phyloP scores from a whole-genome alignment of 1,284 basidiomycete genomes.

The Rugosomyces carneus region DNA sequence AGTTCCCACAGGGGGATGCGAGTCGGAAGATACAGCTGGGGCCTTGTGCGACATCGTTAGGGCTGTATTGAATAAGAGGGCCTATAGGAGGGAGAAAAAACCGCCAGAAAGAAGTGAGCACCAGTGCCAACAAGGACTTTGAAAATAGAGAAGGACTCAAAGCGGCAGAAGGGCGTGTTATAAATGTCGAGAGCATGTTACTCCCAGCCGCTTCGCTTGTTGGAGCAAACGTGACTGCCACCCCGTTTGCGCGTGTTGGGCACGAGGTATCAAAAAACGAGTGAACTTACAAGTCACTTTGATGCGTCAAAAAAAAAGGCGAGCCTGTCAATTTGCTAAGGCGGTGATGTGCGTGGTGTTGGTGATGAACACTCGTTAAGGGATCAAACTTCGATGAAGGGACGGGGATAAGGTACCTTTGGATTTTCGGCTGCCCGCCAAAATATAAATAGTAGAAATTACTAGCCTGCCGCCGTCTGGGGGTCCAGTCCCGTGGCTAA shows the following conservation, averaged over 20 bases:
- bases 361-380: neutral
- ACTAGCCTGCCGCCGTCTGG: no score
- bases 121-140: slow-evolving; percentile 36
- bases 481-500: no score
- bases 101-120: slow-evolving; percentile 27
- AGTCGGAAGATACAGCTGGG: slow-evolving; percentile 34
- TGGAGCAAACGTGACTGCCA: slow-evolving; percentile 42
- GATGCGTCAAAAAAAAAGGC: slow-evolving; percentile 16
- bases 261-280: slow-evolving; percentile 50
- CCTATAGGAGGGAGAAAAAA: slow-evolving; percentile 17
- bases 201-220: slow-evolving; percentile 18
- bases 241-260: slow-evolving; percentile 47
- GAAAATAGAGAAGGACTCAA: slow-evolving; percentile 24
- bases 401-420: neutral
- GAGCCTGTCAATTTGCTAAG: slow-evolving; percentile 11
- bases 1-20: slow-evolving; percentile 66
- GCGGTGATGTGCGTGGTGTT: slow-evolving; percentile 3
- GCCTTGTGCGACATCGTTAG: slow-evolving; percentile 45
- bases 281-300: slow-evolving; percentile 17
- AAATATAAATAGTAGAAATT: neutral
- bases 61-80: slow-evolving; percentile 22
- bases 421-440: neutral
- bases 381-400: neutral
- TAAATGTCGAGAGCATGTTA: slow-evolving; percentile 17
- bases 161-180: slow-evolving; percentile 17